Percentiles rank a stretch among this genome's conserved stretches.
Evolutionary conservation across 306 rosid species (phyloP).

Genomic region (Ormosia emarginata): DNA sequence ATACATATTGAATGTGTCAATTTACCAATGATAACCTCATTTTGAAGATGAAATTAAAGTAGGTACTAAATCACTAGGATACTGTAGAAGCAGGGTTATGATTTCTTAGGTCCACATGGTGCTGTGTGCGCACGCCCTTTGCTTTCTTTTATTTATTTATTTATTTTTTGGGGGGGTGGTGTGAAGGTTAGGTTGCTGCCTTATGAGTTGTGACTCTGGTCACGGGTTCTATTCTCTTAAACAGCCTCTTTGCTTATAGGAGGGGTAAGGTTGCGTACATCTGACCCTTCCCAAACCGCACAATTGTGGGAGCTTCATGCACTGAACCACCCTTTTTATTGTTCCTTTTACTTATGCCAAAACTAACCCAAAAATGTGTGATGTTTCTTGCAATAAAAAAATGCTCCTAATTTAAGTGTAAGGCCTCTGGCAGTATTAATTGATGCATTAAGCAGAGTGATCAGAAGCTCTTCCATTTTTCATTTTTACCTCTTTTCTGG

Average conservation of each 20-base stretch:
- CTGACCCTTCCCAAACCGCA: neutral
- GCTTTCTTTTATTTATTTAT: neutral
- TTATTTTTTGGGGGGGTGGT: neutral
- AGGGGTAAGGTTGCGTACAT: neutral
- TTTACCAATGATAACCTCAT: neutral
- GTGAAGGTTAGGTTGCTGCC: neutral
- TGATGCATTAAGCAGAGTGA: neutral
- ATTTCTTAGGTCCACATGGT: neutral
- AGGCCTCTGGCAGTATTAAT: neutral
- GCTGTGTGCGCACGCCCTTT: neutral
- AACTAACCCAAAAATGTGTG: neutral
- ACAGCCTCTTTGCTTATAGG: neutral
- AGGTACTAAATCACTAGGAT: slow-evolving; percentile 7
- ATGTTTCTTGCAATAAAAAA: neutral
- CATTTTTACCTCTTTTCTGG: neutral
- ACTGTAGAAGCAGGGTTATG: neutral
- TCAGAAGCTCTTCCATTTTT: neutral
- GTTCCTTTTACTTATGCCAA: neutral
- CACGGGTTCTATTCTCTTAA: neutral
- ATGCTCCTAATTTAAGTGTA: neutral
- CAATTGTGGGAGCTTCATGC: neutral
- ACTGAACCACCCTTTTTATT: neutral
- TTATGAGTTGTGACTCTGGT: neutral
- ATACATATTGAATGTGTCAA: neutral
- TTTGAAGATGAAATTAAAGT: slow-evolving; percentile 1